These are phyloP conservation scores for Parietichytrium sp. DNA, from an alignment of 108 stramenopile genomes.

Conservation along the genomic window DNA sequence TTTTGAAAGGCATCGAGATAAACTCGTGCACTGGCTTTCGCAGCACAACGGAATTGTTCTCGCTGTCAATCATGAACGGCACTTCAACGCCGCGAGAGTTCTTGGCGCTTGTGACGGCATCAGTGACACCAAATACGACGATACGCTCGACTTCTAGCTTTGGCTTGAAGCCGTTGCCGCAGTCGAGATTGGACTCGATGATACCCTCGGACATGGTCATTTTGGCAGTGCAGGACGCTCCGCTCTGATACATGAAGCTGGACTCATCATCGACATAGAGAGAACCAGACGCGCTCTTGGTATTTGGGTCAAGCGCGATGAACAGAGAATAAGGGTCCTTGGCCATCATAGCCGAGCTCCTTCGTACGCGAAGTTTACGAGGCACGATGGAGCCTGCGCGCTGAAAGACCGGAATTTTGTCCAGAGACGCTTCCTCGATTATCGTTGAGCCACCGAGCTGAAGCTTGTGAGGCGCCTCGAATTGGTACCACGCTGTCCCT, in stretches of 20 bases:
- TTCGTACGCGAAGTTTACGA: conserved; percentile 85
- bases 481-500: conserved; percentile 70
- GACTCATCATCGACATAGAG: conserved; percentile 96
- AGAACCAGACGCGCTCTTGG: conserved; percentile 66
- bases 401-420: conserved; percentile 85
- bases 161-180: neutral
- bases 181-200: too few relatives aligned
- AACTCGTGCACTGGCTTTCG: conserved; percentile 3
- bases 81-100: too few relatives aligned
- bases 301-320: conserved; percentile 73
- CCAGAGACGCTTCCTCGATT: conserved; percentile 72
- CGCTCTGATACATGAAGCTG: conserved; percentile 67
- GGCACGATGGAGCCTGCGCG: conserved; percentile 84
- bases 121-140: conserved; percentile 1
- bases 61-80: neutral
- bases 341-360: conserved; percentile 79
- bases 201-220: neutral
- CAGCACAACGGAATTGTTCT: neutral
- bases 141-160: conserved; percentile 9
- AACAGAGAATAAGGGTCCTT: conserved; percentile 94
- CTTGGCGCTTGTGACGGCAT: too few relatives aligned
- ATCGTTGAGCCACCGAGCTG: neutral
- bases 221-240: neutral
- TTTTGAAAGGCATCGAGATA: neutral
- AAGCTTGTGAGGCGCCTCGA: neutral